Evolutionary conservation across 495 filamentous ascomycete species (phyloP).

Genomic region (Margaritispora aquatica): DNA sequence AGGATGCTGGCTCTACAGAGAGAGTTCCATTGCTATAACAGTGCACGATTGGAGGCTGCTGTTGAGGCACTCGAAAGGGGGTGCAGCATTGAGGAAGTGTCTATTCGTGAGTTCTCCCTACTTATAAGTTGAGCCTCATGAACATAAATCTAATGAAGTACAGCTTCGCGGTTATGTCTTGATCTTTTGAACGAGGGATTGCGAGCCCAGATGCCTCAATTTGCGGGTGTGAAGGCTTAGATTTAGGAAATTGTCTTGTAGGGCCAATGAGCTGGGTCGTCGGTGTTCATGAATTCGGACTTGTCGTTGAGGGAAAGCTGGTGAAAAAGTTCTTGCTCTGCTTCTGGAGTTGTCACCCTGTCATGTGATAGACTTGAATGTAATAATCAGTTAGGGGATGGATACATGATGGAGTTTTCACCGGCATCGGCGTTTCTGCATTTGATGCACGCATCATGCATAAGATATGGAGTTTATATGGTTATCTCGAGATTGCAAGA

Average conservation of each 20-base stretch:
- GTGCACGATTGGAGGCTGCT: constrained; percentile 21
- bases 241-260: too few species aligned
- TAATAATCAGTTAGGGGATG: too few species aligned
- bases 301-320: too few species aligned
- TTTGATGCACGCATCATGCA: background rate
- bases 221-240: background rate
- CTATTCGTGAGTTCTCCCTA: constrained; percentile 15
- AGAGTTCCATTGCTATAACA: constrained; percentile 23
- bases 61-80: constrained; percentile 21
- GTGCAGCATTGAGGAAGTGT: constrained; percentile 6
- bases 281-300: too few species aligned
- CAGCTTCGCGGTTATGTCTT: constrained; percentile 21
- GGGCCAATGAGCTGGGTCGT: too few species aligned
- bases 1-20: constrained; percentile 20
- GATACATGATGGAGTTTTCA: background rate
- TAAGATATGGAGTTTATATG: background rate
- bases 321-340: background rate
- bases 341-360: background rate
- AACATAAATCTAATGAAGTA: background rate
- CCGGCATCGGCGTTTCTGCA: background rate
- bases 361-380: too few species aligned
- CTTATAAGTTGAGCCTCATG: background rate
- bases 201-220: constrained; percentile 3
- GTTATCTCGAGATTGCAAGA: background rate
- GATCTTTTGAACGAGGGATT: constrained; percentile 24